Percentiles rank a stretch among this genome's conserved stretches.
phyloP scores from a whole-genome alignment of 2,329 filamentous ascomycete genomes.

The Beauveria sp. region DNA sequence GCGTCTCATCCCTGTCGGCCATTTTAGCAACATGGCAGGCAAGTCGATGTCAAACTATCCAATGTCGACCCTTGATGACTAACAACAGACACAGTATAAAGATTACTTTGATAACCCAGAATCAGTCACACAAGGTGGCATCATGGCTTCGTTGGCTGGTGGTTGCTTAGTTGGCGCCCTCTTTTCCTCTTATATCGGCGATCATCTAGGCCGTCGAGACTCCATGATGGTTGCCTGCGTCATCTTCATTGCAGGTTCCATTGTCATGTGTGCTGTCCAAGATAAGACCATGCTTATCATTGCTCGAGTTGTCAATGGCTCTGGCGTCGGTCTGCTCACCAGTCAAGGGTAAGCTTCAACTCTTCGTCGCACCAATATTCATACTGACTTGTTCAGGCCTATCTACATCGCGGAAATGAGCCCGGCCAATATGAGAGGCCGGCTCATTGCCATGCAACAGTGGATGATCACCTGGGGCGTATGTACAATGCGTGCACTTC shows the following conservation, averaged over 20 bases:
- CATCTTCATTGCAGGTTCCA: slow-evolving; percentile 17
- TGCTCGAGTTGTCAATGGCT: slow-evolving; percentile 52
- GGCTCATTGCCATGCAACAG: slow-evolving; percentile 62
- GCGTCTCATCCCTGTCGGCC: slow-evolving; percentile 46
- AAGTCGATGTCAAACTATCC: background rate
- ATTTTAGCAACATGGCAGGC: slow-evolving; percentile 37
- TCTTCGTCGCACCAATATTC: background rate
- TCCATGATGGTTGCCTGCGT: slow-evolving; percentile 18
- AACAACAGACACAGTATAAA: slow-evolving; percentile 28
- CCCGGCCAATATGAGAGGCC: slow-evolving; percentile 39
- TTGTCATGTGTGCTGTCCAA: slow-evolving; percentile 16
- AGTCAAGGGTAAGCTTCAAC: slow-evolving; percentile 26
- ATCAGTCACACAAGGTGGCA: slow-evolving; percentile 34
- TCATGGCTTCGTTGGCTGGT: slow-evolving; percentile 36
- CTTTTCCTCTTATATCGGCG: slow-evolving; percentile 33
- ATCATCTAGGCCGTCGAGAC: slow-evolving; percentile 32
- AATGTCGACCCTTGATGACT: background rate
- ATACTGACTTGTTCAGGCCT: slow-evolving; percentile 25
- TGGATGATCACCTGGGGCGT: slow-evolving; percentile 16
- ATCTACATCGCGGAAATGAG: slow-evolving; percentile 56
- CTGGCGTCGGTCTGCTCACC: slow-evolving; percentile 57
- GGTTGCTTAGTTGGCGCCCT: slow-evolving; percentile 36
- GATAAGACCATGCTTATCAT: slow-evolving; percentile 31
- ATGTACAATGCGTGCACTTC: slow-evolving; percentile 43
- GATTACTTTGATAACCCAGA: slow-evolving; percentile 39